phyloP scores from a whole-genome alignment of 345 rosid genomes.

The Ricinus communis region DNA sequence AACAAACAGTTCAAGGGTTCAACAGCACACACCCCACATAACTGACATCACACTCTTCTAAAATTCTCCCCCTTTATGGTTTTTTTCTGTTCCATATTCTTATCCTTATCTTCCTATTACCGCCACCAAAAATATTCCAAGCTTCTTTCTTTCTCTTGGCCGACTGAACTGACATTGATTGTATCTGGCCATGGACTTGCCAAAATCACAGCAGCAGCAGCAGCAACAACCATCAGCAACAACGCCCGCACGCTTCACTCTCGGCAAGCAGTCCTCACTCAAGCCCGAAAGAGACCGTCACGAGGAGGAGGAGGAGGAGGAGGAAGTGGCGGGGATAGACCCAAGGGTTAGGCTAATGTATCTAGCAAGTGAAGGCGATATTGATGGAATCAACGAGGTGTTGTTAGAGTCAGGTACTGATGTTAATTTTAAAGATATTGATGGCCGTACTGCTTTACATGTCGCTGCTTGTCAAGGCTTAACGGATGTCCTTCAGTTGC shows the following conservation, averaged over 20 bases:
- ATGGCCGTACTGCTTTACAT: conserved; percentile 76
- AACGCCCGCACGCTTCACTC: conserved; percentile 45
- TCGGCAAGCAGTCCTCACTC: conserved; percentile 61
- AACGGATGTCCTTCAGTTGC: conserved; percentile 48
- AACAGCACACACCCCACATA: too few species aligned
- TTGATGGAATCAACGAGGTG: conserved; percentile 59
- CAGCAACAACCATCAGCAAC: conserved; percentile 25
- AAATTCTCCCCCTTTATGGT: too few species aligned
- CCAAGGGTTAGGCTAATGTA: conserved; percentile 71
- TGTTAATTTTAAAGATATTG: conserved; percentile 65
- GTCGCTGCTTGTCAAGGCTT: conserved; percentile 74
- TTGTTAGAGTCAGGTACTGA: conserved; percentile 61
- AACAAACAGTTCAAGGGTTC: too few species aligned
- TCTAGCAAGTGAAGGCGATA: conserved; percentile 70
- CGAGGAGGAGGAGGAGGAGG: conserved; percentile 11
- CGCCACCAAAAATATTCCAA: too few species aligned
- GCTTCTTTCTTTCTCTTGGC: too few species aligned
- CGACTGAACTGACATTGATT: too few species aligned
- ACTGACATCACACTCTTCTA: too few species aligned
- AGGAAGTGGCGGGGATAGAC: conserved; percentile 24
- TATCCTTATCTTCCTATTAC: too few species aligned
- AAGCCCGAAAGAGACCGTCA: conserved; percentile 43
- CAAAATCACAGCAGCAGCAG: too few species aligned
- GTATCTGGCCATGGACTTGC: conserved; percentile 9
- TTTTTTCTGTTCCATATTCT: too few species aligned